A percentile compares a stretch with the other conserved stretches of the same genome.
These are phyloP conservation scores for Penicillium coffeae DNA, from an alignment of 495 filamentous ascomycete species.

Conservation along the genomic window DNA sequence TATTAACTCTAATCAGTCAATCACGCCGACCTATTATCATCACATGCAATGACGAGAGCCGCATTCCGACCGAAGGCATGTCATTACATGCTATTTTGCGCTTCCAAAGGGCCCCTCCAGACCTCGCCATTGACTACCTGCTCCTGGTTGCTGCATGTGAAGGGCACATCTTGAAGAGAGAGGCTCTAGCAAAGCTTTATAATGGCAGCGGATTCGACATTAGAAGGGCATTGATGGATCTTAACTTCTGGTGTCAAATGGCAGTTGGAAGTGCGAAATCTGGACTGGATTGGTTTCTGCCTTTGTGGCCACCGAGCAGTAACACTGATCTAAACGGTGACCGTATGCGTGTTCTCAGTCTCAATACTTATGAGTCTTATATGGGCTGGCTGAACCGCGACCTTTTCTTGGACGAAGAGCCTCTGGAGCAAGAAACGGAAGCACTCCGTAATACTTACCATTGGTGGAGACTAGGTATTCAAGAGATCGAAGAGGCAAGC, in stretches of 20 bases:
- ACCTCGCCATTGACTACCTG: slow-evolving; percentile 74
- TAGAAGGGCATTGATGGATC: slow-evolving; percentile 75
- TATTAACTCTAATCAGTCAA: slow-evolving; percentile 69
- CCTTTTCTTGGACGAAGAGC: slow-evolving; percentile 21
- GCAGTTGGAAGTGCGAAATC: slow-evolving; percentile 84
- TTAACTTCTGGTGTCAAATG: slow-evolving; percentile 97
- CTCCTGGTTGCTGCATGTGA: slow-evolving; percentile 83
- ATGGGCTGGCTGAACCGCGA: slow-evolving; percentile 77
- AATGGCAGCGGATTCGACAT: slow-evolving; percentile 64
- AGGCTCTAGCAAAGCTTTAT: slow-evolving; percentile 67
- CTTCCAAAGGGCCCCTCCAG: slow-evolving; percentile 62
- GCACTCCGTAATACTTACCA: slow-evolving; percentile 29
- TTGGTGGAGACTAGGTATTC: slow-evolving; percentile 40
- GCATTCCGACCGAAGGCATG: slow-evolving; percentile 67
- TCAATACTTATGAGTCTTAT: slow-evolving; percentile 68
- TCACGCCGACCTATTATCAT: slow-evolving; percentile 91
- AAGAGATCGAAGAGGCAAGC: slow-evolving; percentile 30
- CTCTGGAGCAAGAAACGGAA: slow-evolving; percentile 26
- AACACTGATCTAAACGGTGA: slow-evolving; percentile 65
- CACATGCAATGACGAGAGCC: slow-evolving; percentile 85
- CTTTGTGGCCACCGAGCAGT: slow-evolving; percentile 63
- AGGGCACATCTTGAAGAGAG: slow-evolving; percentile 73
- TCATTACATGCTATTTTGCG: slow-evolving; percentile 82
- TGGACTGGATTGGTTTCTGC: slow-evolving; percentile 84
- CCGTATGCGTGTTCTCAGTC: slow-evolving; percentile 73